A percentile compares a stretch with the other conserved stretches of the same genome.
phyloP scores from a whole-genome alignment of 345 rosid genomes.

The Moringa oleifera region DNA sequence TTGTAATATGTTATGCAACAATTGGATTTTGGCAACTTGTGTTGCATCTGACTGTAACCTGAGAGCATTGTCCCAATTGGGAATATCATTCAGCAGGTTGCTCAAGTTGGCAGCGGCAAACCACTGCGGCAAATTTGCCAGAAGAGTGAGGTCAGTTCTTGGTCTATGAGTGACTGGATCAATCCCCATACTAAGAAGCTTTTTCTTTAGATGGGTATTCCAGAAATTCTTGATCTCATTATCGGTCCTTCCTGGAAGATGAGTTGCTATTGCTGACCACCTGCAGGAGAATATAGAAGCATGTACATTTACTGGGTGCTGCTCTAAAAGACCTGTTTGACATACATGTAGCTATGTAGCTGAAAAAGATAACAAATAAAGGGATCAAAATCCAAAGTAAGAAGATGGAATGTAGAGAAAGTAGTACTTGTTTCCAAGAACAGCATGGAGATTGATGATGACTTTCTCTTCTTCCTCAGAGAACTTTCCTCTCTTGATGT shows the following conservation, averaged over 20 bases:
- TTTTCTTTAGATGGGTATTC: conserved; percentile 81
- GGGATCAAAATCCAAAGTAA: no score
- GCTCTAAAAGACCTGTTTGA: no score
- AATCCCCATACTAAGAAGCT: conserved; percentile 72
- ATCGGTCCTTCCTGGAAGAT: conserved; percentile 71
- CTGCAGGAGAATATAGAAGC: conserved; percentile 18
- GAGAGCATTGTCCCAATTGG: conserved; percentile 28
- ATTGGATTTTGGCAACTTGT: conserved; percentile 50
- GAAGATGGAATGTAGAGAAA: neutral
- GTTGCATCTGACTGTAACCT: conserved; percentile 44
- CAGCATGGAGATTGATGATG: conserved; percentile 61
- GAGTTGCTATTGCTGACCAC: conserved; percentile 79
- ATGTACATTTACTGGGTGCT: no score
- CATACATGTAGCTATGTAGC: no score
- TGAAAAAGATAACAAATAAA: no score
- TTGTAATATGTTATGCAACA: conserved; percentile 43
- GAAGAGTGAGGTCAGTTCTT: conserved; percentile 52
- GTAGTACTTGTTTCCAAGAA: conserved; percentile 68
- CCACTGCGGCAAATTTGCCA: conserved; percentile 50
- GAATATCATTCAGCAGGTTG: conserved; percentile 27
- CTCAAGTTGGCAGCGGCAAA: conserved; percentile 45
- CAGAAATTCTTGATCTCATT: conserved; percentile 77
- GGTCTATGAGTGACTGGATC: conserved; percentile 79
- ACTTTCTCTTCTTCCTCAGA: conserved; percentile 65
- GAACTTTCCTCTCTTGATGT: conserved; percentile 72